A percentile compares a stretch with the other conserved stretches of the same genome.
phyloP scores from a whole-genome alignment of 768 basidiomycete species.

The Kwoniella europaea region DNA sequence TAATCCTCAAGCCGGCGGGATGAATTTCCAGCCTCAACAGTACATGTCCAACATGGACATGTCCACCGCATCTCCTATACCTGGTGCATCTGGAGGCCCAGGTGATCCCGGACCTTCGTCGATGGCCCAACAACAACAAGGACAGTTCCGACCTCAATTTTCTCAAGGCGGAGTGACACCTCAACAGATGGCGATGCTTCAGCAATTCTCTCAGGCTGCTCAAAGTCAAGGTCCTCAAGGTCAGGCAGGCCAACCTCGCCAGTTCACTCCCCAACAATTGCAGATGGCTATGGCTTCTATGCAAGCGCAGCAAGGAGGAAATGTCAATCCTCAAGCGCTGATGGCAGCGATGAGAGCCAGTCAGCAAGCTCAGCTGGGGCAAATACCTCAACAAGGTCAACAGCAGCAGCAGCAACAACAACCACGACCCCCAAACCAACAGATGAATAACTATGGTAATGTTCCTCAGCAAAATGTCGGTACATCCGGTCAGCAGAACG shows the following conservation, averaged over 20 bases:
- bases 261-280: conserved; percentile 39
- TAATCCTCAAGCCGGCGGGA: conserved; percentile 5
- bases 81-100: conserved; percentile 30
- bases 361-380: conserved; percentile 17
- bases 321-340: conserved; percentile 23
- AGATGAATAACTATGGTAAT: conserved; percentile 8
- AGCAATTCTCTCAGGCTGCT: conserved; percentile 39
- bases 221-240: conserved; percentile 22
- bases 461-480: background rate
- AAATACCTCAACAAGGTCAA: conserved; percentile 12
- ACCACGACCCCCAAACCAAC: conserved; percentile 1
- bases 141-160: conserved; percentile 27
- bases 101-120: conserved; percentile 39
- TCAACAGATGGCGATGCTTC: conserved; percentile 36
- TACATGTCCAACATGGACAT: conserved; percentile 25
- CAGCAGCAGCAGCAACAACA: conserved; percentile 25
- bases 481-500: conserved; percentile 2
- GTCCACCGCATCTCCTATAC: conserved; percentile 31
- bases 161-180: conserved; percentile 31
- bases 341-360: conserved; percentile 31
- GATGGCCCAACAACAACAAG: conserved; percentile 32
- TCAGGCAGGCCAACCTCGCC: conserved; percentile 23
- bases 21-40: conserved; percentile 33
- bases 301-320: conserved; percentile 31
- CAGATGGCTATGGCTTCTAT: conserved; percentile 36